phyloP scores from a whole-genome alignment of 352 stramenopile species.

The Globisporangium lucens region DNA sequence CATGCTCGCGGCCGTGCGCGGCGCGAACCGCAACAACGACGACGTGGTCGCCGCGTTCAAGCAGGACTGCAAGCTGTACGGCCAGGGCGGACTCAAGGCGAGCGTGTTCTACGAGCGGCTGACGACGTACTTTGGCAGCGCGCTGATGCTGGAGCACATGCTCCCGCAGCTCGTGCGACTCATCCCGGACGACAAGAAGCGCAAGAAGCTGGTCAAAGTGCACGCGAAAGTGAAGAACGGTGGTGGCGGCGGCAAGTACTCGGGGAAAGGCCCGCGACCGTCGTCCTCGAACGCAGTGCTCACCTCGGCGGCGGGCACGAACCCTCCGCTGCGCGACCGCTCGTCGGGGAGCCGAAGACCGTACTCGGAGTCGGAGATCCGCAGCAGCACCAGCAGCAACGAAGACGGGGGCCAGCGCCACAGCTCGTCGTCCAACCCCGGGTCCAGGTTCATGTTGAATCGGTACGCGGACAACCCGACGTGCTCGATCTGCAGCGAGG shows the following conservation, averaged over 20 bases:
- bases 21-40: conserved; percentile 69
- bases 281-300: conserved; percentile 34
- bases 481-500: conserved; percentile 75
- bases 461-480: conserved; percentile 54
- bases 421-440: conserved; percentile 29
- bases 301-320: conserved; percentile 23
- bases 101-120: conserved; percentile 62
- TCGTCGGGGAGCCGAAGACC: conserved; percentile 31
- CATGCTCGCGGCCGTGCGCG: conserved; percentile 73
- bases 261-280: conserved; percentile 21
- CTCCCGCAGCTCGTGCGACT: conserved; percentile 71
- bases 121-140: conserved; percentile 58
- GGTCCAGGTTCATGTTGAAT: conserved; percentile 27
- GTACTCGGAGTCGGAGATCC: conserved; percentile 41
- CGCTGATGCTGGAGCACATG: conserved; percentile 79
- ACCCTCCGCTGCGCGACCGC: conserved; percentile 17
- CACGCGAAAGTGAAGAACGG: conserved; percentile 34
- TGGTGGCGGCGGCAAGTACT: background rate
- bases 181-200: conserved; percentile 75
- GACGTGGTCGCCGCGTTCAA: conserved; percentile 75
- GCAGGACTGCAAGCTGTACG: conserved; percentile 74
- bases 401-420: conserved; percentile 20
- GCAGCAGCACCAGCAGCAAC: conserved; percentile 38
- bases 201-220: conserved; percentile 65
- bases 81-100: conserved; percentile 58